Conservation (phyloP, 2,329 filamentous ascomycete species). For the Ciborinia camelliae region DNA sequence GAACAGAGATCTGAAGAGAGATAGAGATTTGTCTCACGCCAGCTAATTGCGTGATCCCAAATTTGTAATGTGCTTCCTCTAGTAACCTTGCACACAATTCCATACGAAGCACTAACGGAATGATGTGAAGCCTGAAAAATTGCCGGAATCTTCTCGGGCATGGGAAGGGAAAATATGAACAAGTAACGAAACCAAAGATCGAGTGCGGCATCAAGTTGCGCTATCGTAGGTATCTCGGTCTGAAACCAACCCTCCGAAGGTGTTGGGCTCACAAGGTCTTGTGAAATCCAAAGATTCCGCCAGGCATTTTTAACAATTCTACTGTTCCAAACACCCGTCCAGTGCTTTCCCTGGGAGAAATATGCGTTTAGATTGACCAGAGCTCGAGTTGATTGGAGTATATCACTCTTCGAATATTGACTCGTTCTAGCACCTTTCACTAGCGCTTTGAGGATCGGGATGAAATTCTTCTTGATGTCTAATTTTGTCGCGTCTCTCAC, state of each 20-base stretch:
- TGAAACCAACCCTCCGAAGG: constrained; percentile 45
- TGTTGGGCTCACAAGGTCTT: constrained; percentile 43
- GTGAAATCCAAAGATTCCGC: constrained; percentile 45
- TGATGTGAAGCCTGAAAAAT: constrained; percentile 63
- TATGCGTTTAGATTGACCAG: constrained; percentile 33
- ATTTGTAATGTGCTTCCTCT: constrained; percentile 57
- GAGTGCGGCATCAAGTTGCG: constrained; percentile 45
- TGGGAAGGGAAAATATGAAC: constrained; percentile 47
- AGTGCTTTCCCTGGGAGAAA: constrained; percentile 42
- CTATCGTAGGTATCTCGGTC: constrained; percentile 45
- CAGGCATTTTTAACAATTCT: constrained; percentile 46
- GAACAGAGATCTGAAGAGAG: constrained; percentile 34
- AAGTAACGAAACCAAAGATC: constrained; percentile 47
- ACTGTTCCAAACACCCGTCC: constrained; percentile 47
- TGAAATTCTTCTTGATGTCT: constrained; percentile 52
- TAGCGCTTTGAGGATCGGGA: constrained; percentile 49
- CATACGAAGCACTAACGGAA: constrained; percentile 57
- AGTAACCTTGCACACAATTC: constrained; percentile 60
- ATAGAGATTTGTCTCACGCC: constrained; percentile 48
- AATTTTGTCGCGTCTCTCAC: constrained; percentile 42
- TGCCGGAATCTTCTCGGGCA: constrained; percentile 45
- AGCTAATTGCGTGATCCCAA: constrained; percentile 60
- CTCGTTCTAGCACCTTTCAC: constrained; percentile 49
- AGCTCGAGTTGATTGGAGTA: constrained; percentile 39
- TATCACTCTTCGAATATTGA: constrained; percentile 45